These are phyloP conservation scores for Boletus reticuloceps DNA, from an alignment of 768 basidiomycete genomes.

Conservation along the genomic window DNA sequence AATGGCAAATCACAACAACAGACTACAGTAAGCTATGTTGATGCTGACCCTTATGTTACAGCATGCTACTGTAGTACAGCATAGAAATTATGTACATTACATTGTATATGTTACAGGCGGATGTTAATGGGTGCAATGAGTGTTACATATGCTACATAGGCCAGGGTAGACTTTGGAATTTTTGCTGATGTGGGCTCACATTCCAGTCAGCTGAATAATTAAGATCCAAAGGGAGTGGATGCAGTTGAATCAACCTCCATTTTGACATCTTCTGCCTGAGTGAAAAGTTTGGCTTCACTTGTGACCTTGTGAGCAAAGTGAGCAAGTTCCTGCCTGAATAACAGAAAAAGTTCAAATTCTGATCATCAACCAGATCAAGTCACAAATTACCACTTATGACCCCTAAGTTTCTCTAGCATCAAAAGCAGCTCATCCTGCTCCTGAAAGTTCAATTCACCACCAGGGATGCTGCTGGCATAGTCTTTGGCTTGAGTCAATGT, in stretches of 20 bases:
- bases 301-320: constrained; percentile 48
- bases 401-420: constrained; percentile 62
- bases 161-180: no score
- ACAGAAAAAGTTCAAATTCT: background rate
- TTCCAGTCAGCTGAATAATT: background rate
- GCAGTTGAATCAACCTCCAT: constrained; percentile 79
- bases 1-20: no score
- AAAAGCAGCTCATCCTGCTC: constrained; percentile 71
- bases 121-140: no score
- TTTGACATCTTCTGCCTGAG: constrained; percentile 31
- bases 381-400: constrained; percentile 43
- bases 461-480: constrained; percentile 55
- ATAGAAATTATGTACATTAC: no score
- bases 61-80: no score
- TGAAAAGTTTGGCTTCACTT: constrained; percentile 28
- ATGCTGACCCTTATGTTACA: no score
- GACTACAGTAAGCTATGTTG: no score
- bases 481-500: constrained; percentile 58
- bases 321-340: constrained; percentile 50
- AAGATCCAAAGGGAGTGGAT: constrained; percentile 56
- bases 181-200: no score
- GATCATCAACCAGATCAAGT: no score
- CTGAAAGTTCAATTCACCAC: constrained; percentile 65
- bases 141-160: no score
- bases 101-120: no score